Percentiles rank a stretch among this genome's conserved stretches.
These are phyloP conservation scores for Hemisphaericaspora subhashii DNA, from an alignment of 1,139 yeast species.

Conservation along the genomic window DNA sequence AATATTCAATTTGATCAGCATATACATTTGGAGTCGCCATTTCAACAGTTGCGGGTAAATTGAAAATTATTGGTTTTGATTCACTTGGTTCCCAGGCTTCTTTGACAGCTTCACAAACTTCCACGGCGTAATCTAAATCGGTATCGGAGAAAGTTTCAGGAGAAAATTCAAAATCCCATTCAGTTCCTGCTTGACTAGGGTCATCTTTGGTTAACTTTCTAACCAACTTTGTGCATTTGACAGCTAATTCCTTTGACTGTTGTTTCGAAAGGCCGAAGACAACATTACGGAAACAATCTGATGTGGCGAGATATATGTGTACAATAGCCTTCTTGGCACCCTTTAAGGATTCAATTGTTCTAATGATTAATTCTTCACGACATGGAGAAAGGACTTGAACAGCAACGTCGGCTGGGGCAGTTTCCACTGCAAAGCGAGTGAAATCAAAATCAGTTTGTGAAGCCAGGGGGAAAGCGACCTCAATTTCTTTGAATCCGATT, in stretches of 20 bases:
- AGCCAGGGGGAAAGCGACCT: slow-evolving; percentile 50
- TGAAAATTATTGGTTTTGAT: slow-evolving; percentile 45
- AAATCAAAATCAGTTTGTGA: slow-evolving; percentile 52
- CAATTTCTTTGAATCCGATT: slow-evolving; percentile 50
- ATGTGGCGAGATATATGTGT: slow-evolving; percentile 49
- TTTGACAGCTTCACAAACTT: slow-evolving; percentile 49
- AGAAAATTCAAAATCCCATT: slow-evolving; percentile 47
- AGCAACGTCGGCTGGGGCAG: slow-evolving; percentile 46
- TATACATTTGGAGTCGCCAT: slow-evolving; percentile 50
- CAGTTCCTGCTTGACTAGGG: slow-evolving; percentile 38
- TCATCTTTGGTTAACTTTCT: slow-evolving; percentile 43
- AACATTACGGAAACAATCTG: slow-evolving; percentile 47
- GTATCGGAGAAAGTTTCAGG: slow-evolving; percentile 52
- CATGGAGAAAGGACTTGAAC: slow-evolving; percentile 51
- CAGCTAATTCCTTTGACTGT: slow-evolving; percentile 42
- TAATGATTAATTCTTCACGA: slow-evolving; percentile 43
- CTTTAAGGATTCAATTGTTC: slow-evolving; percentile 47
- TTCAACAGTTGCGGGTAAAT: slow-evolving; percentile 52
- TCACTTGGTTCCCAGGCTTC: slow-evolving; percentile 47
- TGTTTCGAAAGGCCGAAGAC: slow-evolving; percentile 46
- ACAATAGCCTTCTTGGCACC: slow-evolving; percentile 52
- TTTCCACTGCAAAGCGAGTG: slow-evolving; percentile 48
- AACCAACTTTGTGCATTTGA: slow-evolving; percentile 42
- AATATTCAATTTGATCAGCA: slow-evolving; percentile 52
- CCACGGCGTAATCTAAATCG: slow-evolving; percentile 43